Evolutionary conservation across 352 stramenopile species (phyloP).

Genomic region (Peronospora destructor): DNA sequence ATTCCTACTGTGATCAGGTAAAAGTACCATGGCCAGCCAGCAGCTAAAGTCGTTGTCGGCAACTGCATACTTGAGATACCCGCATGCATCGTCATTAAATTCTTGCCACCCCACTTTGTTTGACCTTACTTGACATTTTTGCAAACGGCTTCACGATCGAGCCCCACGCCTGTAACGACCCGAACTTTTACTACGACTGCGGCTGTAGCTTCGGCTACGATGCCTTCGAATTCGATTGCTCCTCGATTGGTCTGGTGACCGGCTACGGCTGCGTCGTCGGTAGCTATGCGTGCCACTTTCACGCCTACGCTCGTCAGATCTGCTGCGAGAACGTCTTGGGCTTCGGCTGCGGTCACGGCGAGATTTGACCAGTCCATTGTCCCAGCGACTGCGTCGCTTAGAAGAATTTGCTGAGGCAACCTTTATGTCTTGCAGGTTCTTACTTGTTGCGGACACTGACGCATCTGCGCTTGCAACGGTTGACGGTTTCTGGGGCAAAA

Average conservation of each 20-base stretch:
- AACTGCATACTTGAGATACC: not conserved
- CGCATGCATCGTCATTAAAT: not conserved
- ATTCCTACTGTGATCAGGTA: constrained; percentile 25
- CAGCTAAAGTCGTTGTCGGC: too few species aligned
- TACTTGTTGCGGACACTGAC: not conserved
- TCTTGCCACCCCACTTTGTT: not conserved
- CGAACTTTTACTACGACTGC: constrained; percentile 16
- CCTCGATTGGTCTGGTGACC: constrained; percentile 13
- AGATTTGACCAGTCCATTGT: constrained; percentile 12
- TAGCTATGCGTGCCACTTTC: constrained; percentile 4
- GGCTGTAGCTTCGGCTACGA: constrained; percentile 16
- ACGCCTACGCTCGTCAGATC: constrained; percentile 11
- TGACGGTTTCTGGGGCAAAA: constrained; percentile 13
- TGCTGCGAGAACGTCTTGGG: constrained; percentile 18
- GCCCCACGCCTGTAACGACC: constrained; percentile 14
- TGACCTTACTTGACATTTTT: not conserved
- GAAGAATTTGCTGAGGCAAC: constrained; percentile 3
- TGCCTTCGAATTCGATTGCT: constrained; percentile 20
- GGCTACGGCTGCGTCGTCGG: constrained; percentile 12
- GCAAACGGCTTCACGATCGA: not conserved
- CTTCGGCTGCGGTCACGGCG: constrained; percentile 6
- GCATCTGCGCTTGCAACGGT: constrained; percentile 5
- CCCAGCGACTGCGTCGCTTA: constrained; percentile 20
- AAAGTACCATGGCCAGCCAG: too few species aligned
- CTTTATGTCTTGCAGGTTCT: not conserved